Percentiles rank a stretch among this genome's conserved stretches.
Evolutionary conservation across 345 rosid genomes (phyloP).

Genomic region (Excoecaria cochinchinensis): DNA sequence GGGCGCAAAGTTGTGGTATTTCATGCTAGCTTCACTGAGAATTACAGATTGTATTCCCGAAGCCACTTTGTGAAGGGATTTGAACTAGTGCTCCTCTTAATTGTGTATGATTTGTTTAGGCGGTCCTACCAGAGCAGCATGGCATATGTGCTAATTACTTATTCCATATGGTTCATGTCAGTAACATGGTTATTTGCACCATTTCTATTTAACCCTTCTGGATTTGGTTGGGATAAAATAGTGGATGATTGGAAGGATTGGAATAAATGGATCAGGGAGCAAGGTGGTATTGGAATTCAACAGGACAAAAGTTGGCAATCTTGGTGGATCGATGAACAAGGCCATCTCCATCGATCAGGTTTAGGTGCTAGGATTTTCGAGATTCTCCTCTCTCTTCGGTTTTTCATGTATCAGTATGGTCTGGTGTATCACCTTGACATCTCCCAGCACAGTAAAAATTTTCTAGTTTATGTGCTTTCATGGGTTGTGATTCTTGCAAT

Average conservation of each 20-base stretch:
- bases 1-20: constrained; percentile 95
- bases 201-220: constrained; percentile 89
- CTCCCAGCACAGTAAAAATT: constrained; percentile 72
- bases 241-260: constrained; percentile 97
- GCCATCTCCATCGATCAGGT: constrained; percentile 73
- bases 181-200: constrained; percentile 95
- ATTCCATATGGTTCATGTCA: constrained; percentile 95
- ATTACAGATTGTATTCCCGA: constrained; percentile 83
- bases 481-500: constrained; percentile 87
- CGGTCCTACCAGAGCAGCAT: constrained; percentile 79
- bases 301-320: constrained; percentile 98
- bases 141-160: constrained; percentile 81
- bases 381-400: constrained; percentile 74
- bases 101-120: constrained; percentile 81
- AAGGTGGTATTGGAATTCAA: constrained; percentile 94
- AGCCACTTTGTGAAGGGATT: constrained; percentile 96
- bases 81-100: constrained; percentile 70
- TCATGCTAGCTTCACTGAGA: constrained; percentile 89
- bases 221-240: constrained; percentile 83
- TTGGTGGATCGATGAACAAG: constrained; percentile 95
- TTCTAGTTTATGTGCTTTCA: constrained; percentile 84
- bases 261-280: constrained; percentile 95
- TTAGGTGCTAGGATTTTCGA: constrained; percentile 69
- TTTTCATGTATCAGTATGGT: constrained; percentile 93
- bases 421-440: constrained; percentile 98